phyloP scores from a whole-genome alignment of 768 basidiomycete genomes.

The Lactarius hatsudake region DNA sequence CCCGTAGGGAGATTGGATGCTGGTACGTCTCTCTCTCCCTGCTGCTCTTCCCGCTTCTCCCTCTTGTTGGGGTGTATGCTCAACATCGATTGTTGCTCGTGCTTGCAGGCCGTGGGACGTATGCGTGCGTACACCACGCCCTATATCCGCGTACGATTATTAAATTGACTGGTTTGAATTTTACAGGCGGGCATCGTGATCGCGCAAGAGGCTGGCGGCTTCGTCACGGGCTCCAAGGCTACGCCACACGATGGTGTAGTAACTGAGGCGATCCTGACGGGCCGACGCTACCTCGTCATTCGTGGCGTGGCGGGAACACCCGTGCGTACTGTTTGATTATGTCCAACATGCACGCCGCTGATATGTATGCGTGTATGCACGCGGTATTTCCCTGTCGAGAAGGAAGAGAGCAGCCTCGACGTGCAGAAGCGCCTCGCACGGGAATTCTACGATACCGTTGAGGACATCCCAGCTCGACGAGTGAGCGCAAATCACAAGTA shows the following conservation, averaged over 20 bases:
- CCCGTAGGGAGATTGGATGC: conserved; percentile 73
- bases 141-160: neutral
- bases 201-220: conserved; percentile 82
- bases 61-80: neutral
- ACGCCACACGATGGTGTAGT: conserved; percentile 45
- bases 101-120: conserved; percentile 75
- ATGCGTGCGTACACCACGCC: conserved; percentile 45
- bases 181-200: conserved; percentile 81
- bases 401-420: conserved; percentile 61
- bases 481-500: conserved; percentile 32
- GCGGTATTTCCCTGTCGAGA: neutral
- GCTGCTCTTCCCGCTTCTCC: neutral
- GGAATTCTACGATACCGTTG: conserved; percentile 83
- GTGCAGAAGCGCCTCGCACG: conserved; percentile 77
- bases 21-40: conserved; percentile 40
- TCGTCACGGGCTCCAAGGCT: conserved; percentile 68
- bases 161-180: neutral
- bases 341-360: neutral
- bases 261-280: conserved; percentile 66
- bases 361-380: neutral
- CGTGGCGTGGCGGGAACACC: conserved; percentile 61
- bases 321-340: conserved; percentile 36
- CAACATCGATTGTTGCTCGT: neutral
- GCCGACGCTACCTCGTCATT: conserved; percentile 79
- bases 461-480: conserved; percentile 47